Percentiles rank a stretch among this genome's conserved stretches.
These are phyloP conservation scores for Metarhizium brunneum DNA, from an alignment of 2,329 filamentous ascomycete genomes.

Conservation along the genomic window DNA sequence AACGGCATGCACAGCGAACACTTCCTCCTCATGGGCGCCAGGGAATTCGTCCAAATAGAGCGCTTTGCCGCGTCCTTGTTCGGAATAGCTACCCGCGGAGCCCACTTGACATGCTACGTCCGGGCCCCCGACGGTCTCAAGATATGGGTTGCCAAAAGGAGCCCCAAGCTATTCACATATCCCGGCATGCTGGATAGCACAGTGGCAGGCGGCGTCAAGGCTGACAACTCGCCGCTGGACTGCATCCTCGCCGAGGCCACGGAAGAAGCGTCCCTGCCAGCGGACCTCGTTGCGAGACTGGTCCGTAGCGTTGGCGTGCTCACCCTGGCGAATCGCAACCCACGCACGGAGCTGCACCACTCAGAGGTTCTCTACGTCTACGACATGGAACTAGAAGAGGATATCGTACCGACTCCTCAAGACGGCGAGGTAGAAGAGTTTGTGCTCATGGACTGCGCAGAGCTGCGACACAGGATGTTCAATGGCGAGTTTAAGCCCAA, in stretches of 20 bases:
- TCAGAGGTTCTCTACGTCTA: slow-evolving; percentile 55
- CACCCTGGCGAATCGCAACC: slow-evolving; percentile 23
- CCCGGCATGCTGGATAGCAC: slow-evolving; percentile 70
- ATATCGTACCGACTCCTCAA: slow-evolving; percentile 54
- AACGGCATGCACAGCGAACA: slow-evolving; percentile 32
- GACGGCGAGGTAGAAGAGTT: slow-evolving; percentile 78
- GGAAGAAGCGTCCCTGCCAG: slow-evolving; percentile 54
- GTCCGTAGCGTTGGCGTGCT: slow-evolving; percentile 22
- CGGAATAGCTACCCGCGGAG: slow-evolving; percentile 56
- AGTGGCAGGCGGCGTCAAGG: slow-evolving; percentile 67
- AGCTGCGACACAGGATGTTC: slow-evolving; percentile 52
- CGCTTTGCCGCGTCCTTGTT: slow-evolving; percentile 55
- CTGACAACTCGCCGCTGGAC: slow-evolving; percentile 54
- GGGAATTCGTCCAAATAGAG: slow-evolving; percentile 40
- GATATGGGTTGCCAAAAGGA: slow-evolving; percentile 65
- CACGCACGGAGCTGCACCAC: slow-evolving; percentile 20
- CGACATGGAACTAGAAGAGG: slow-evolving; percentile 56
- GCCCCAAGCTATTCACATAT: slow-evolving; percentile 60
- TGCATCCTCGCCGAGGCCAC: slow-evolving; percentile 62
- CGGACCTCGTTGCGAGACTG: slow-evolving; percentile 15
- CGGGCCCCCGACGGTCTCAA: slow-evolving; percentile 32
- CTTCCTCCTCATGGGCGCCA: slow-evolving; percentile 30
- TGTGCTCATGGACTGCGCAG: slow-evolving; percentile 50
- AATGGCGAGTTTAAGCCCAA: slow-evolving; percentile 77
- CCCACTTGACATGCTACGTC: slow-evolving; percentile 56